Percentiles rank a stretch among this genome's conserved stretches.
Evolutionary conservation across 164 flowering plant genomes (phyloP).

Genomic region (Vitis cinerea): DNA sequence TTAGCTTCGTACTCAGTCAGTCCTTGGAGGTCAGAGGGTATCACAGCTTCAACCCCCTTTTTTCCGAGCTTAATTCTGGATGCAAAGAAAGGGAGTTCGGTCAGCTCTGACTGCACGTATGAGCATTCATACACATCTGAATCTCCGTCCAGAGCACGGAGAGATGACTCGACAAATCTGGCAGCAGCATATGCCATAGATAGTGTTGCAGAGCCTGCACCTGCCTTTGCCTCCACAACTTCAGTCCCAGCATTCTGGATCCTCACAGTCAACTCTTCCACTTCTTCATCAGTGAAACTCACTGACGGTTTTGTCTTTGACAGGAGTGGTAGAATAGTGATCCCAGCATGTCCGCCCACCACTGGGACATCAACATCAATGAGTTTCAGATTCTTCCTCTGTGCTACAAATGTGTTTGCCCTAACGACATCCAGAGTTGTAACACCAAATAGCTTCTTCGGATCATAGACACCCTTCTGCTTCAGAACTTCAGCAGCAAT

Average conservation of each 20-base stretch:
- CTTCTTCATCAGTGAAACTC: constrained; percentile 55
- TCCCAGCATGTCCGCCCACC: constrained; percentile 68
- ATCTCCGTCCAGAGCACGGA: constrained; percentile 73
- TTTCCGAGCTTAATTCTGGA: constrained; percentile 61
- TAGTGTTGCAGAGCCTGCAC: constrained; percentile 72
- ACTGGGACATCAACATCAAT: constrained; percentile 78
- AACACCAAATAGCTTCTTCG: constrained; percentile 68
- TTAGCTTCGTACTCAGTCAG: constrained; percentile 56
- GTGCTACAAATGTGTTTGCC: constrained; percentile 71
- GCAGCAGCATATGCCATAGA: constrained; percentile 88
- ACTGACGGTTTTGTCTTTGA: constrained; percentile 67
- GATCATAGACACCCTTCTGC: constrained; percentile 67
- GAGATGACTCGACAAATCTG: constrained; percentile 74
- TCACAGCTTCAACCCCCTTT: constrained; percentile 62
- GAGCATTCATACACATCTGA: constrained; percentile 69
- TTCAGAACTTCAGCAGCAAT: constrained; percentile 66
- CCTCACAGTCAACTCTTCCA: constrained; percentile 54
- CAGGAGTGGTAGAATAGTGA: constrained; percentile 56
- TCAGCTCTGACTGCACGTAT: constrained; percentile 54
- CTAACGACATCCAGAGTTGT: constrained; percentile 78
- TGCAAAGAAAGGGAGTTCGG: constrained; percentile 76
- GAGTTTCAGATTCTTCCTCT: constrained; percentile 59
- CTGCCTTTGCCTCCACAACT: constrained; percentile 79
- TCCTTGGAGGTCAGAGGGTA: constrained; percentile 56
- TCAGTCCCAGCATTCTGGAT: constrained; percentile 76